Evolutionary conservation across 2,329 filamentous ascomycete genomes (phyloP).

Genomic region (Aspergillus intermedius): DNA sequence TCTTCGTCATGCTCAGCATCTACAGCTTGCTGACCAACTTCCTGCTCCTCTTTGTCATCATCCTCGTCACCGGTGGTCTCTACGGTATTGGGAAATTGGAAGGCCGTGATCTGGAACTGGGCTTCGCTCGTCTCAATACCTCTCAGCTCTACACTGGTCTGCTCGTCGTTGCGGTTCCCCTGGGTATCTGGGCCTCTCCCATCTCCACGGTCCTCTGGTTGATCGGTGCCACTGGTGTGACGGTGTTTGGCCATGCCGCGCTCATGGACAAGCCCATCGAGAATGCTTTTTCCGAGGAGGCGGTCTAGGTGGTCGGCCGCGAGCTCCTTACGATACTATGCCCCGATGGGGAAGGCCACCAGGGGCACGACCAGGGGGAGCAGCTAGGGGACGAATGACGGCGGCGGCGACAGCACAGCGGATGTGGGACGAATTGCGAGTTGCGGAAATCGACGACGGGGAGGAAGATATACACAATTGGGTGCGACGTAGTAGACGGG

Average conservation of each 20-base stretch:
- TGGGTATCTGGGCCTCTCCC: constrained; percentile 78
- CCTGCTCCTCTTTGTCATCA: constrained; percentile 82
- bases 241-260: constrained; percentile 87
- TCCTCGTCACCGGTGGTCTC: constrained; percentile 78
- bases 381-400: constrained; percentile 44
- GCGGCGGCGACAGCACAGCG: constrained; percentile 44
- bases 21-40: constrained; percentile 89
- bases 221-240: constrained; percentile 88
- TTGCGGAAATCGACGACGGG: constrained; percentile 35
- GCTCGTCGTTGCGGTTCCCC: constrained; percentile 72
- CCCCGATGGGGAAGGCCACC: constrained; percentile 99
- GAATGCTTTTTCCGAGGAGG: constrained; percentile 99
- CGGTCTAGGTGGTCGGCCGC: constrained; percentile 99
- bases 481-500: constrained; percentile 22
- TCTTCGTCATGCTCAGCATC: constrained; percentile 92
- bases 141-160: constrained; percentile 92
- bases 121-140: constrained; percentile 71
- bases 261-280: constrained; percentile 99
- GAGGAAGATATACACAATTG: constrained; percentile 33
- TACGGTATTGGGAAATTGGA: constrained; percentile 87
- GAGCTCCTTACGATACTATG: constrained; percentile 76
- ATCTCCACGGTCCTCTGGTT: constrained; percentile 87
- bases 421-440: constrained; percentile 40
- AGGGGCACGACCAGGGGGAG: constrained; percentile 68
- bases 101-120: constrained; percentile 81